Base-by-base conservation (phyloP, 257 asterid genomes). In the Nicotiana tomentosiformis region DNA sequence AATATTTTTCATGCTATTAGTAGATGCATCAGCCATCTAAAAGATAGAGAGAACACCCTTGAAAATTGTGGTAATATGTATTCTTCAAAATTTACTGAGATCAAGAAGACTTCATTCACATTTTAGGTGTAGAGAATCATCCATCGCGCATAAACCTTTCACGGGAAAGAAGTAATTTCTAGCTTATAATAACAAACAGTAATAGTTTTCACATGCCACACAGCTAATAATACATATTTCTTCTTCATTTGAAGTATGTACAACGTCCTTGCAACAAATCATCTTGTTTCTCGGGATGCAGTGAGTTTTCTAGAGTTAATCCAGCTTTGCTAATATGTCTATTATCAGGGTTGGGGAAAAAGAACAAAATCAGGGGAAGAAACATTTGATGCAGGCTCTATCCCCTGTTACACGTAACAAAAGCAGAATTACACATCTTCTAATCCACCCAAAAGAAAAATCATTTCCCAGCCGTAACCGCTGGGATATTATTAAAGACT, bases 41-140 rank as follows among this genome's bases (percentile, higher is more conserved):
- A 26, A 12, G 18, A 66, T 1, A 30, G 46, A 29, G 46, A 29
- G 23, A 66, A 29, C 10, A 70, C 58, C 60, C 23, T 46, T 43
- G 60, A 20, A 70, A 68, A 39, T 43, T 20, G 20, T 17, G 56
- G 37, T 10, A 69, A 10, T 70, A 70, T 12, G 37, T n/a, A 72
- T 46, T 69, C 32, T 72, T 43, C 46, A 53, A 46, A 46, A 43
- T 72, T 72, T 72, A 72, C 60, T 11, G 23, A 46, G 20, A 46
- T 12, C 20, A 72, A 46, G 78, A 72, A 72, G 14, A 46, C 60
- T 43, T 11, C 14, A 72, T 72, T 72, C 7, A 46, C 12, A 46
- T 72, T 72, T 72, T 72, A 72, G 60, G 78, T 72, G 23, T 46
- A 46, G 60, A 72, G 37, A 72, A 72, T 23, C 78, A 72, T 23